Evolutionary conservation across 2,329 filamentous ascomycete species (phyloP), one percentile per base, ranked within the genome.

Genomic region (Fusarium nodosum): DNA sequence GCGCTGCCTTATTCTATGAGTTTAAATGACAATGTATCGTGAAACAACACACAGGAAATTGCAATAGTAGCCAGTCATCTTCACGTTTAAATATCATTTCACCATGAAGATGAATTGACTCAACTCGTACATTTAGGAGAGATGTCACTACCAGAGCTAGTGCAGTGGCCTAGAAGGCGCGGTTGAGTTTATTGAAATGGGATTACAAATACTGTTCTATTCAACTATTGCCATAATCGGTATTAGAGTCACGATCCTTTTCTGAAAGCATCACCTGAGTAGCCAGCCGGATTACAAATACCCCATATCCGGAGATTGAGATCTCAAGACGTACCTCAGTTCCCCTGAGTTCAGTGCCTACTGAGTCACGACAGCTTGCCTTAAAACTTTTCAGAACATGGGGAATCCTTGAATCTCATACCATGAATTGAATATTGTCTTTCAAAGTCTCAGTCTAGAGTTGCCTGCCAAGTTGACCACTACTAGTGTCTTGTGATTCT

Each of bases 91-190:
- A 16, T 11, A n/a, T 38, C 9, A n/a, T 20, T 38, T n/a, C 18
- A 10, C n/a, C n/a, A n/a, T n/a, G n/a, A n/a, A n/a, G n/a, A 6
- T n/a, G 5, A 10, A 18, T 38, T 3, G 5, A 38, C 34, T 38
- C 18, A 12, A 38, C 9, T n/a, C 18, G 10, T 38, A 12, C 9
- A n/a, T 6, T 11, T 6, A 38, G 18, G 5, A 11, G n/a, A 38
- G 34, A n/a, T 20, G 1, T 5, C 6, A 5, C 10, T 2, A 38
- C 1, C 10, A 16, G 2, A 16, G 15, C 31, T 33, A 3, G 7
- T 3, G 5, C 16, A 33, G 26, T 16, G 1, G 33, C 18, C n/a
- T 12, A 38, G n/a, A 20, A 5, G 18, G 18, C 10, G 11, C 9
- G 11, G 20, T 20, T 38, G 4, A 6, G 2, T 38, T 7, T 5